Evolutionary conservation across 163 green algal genomes (phyloP).

Genomic region (Volvox carteri): DNA sequence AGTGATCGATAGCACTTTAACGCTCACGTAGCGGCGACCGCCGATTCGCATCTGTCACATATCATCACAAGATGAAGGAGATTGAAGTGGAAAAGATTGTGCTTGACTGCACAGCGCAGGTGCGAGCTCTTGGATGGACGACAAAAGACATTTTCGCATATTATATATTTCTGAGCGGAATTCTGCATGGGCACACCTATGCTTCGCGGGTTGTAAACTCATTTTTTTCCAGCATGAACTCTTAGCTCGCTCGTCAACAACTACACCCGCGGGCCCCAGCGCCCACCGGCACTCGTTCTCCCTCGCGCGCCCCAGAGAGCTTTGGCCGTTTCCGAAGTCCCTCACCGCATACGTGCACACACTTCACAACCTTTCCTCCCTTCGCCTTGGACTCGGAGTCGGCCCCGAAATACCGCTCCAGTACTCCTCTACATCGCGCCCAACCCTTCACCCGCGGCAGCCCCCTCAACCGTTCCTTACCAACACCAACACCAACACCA

Average conservation of each 20-base stretch:
- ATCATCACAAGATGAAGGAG: conserved; percentile 24
- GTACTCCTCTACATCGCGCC: too few species aligned
- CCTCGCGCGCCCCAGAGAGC: too few species aligned
- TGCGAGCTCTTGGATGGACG: neutral
- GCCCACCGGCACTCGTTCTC: neutral
- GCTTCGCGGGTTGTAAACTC: neutral
- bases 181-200: neutral
- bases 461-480: too few species aligned
- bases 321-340: too few species aligned
- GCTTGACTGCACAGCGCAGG: conserved; percentile 26
- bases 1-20: neutral
- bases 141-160: neutral
- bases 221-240: neutral
- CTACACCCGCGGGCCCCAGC: neutral
- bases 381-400: too few species aligned
- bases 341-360: too few species aligned
- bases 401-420: too few species aligned
- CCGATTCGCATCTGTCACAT: neutral
- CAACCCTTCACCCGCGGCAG: too few species aligned
- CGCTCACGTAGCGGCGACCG: neutral
- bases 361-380: too few species aligned
- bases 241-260: neutral
- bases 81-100: conserved; percentile 14
- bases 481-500: too few species aligned
- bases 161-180: neutral